Conservation (phyloP, 2,329 filamentous ascomycete species). For the Trichoderma sp. region DNA sequence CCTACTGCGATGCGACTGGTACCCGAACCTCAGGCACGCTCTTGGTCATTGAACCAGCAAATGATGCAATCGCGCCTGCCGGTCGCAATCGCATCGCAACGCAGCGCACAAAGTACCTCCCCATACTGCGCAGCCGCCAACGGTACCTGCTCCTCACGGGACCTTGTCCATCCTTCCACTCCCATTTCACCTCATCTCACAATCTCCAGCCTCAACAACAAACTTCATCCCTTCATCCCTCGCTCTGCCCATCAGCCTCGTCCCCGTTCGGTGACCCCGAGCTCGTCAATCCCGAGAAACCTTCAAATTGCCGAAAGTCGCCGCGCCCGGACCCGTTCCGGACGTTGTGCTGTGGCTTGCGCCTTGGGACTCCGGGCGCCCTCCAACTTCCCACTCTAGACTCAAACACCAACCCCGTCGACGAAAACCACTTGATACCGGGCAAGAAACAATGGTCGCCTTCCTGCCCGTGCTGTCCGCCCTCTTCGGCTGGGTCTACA, state of each 20-base stretch:
- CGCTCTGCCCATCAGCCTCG: neutral
- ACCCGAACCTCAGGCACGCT: neutral
- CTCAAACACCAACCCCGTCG: neutral
- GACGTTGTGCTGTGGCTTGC: conserved; percentile 11
- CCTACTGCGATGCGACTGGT: neutral
- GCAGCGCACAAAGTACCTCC: conserved; percentile 16
- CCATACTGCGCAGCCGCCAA: neutral
- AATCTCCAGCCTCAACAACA: neutral
- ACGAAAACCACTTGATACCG: neutral
- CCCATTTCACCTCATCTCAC: neutral
- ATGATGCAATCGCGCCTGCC: conserved; percentile 25
- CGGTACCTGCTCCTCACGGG: neutral
- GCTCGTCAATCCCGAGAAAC: neutral
- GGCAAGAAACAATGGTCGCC: conserved; percentile 30
- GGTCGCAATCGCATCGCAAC: conserved; percentile 8
- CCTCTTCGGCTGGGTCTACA: conserved; percentile 76
- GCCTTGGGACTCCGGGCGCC: neutral
- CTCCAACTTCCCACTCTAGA: neutral
- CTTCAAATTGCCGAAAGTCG: neutral
- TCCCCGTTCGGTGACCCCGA: neutral
- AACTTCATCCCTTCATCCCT: neutral
- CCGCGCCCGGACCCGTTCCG: conserved; percentile 12
- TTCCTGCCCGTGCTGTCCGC: conserved; percentile 56
- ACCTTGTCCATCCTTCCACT: neutral
- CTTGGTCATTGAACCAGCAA: conserved; percentile 1